Evolutionary conservation across 2,329 filamentous ascomycete genomes (phyloP).

Genomic region (Sporothrix schenckii): DNA sequence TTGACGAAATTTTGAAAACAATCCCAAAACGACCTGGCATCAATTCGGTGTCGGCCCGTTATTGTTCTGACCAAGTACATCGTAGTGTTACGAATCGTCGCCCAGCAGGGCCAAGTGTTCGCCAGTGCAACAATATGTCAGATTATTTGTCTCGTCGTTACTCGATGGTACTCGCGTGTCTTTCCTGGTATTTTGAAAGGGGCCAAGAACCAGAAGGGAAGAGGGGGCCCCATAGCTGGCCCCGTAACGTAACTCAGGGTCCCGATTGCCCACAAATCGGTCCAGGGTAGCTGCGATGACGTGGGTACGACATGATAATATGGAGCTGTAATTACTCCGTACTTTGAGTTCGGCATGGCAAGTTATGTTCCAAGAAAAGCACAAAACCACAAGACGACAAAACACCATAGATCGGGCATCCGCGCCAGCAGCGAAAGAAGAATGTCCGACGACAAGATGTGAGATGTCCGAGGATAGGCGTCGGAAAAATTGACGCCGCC

Average conservation of each 20-base stretch:
- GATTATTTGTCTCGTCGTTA: not conserved
- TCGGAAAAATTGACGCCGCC: not conserved
- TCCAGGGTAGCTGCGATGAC: not conserved
- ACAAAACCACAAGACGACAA: too few species aligned
- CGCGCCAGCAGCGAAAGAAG: not conserved
- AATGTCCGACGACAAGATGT: not conserved
- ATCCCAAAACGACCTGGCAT: not conserved
- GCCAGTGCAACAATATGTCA: not conserved
- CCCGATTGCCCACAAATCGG: slow-evolving; percentile 10
- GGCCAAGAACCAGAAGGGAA: not conserved
- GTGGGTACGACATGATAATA: too few species aligned
- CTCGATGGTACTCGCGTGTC: slow-evolving; percentile 9
- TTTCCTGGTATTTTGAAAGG: not conserved
- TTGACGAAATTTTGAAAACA: not conserved
- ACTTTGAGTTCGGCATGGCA: not conserved
- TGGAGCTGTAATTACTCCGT: not conserved
- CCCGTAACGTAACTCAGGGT: slow-evolving; percentile 21
- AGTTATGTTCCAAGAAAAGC: not conserved
- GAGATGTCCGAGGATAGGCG: slow-evolving; percentile 1
- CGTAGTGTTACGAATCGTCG: not conserved
- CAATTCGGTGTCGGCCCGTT: slow-evolving; percentile 4
- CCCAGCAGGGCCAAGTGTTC: slow-evolving; percentile 10
- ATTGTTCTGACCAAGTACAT: not conserved
- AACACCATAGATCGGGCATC: not conserved
- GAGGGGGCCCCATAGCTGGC: not conserved